A percentile compares a stretch with the other conserved stretches of the same genome.
phyloP scores from a whole-genome alignment of 1,139 yeast species.

The Zygosaccharomyces sapae region DNA sequence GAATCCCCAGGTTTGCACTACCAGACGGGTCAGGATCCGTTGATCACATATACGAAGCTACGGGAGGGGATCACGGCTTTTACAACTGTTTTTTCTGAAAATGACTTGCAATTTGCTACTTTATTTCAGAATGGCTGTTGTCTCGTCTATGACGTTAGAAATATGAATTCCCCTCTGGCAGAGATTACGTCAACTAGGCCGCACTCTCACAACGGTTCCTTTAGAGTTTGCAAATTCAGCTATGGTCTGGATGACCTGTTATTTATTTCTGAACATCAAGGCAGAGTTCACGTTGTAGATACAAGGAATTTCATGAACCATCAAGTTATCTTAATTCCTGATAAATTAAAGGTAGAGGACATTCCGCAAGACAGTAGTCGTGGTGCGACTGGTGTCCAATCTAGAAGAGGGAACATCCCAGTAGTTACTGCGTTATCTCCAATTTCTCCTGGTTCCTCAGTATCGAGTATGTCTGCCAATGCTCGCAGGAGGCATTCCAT shows the following conservation, averaged over 20 bases:
- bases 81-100: slow-evolving; percentile 73
- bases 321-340: slow-evolving; percentile 64
- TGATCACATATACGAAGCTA: slow-evolving; percentile 46
- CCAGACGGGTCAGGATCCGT: slow-evolving; percentile 27
- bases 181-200: slow-evolving; percentile 58
- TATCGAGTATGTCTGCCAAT: slow-evolving; percentile 8
- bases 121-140: slow-evolving; percentile 85
- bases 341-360: slow-evolving; percentile 23
- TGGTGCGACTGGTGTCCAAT: slow-evolving; percentile 3
- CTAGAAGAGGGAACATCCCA: slow-evolving; percentile 11
- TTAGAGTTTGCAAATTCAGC: slow-evolving; percentile 58
- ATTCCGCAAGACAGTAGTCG: slow-evolving; percentile 3
- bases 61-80: slow-evolving; percentile 70
- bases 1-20: slow-evolving; percentile 30
- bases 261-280: slow-evolving; percentile 77
- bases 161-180: slow-evolving; percentile 48
- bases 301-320: slow-evolving; percentile 67
- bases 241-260: slow-evolving; percentile 70
- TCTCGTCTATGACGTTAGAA: slow-evolving; percentile 70
- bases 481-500: slow-evolving; percentile 16
- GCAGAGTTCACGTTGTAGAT: slow-evolving; percentile 79
- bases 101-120: slow-evolving; percentile 69
- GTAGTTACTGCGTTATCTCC: slow-evolving; percentile 11
- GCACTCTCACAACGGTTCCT: slow-evolving; percentile 46
- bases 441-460: slow-evolving; percentile 8